Evolutionary conservation across 768 basidiomycete genomes (phyloP).

Genomic region (Lactifluus hygrophoroides): DNA sequence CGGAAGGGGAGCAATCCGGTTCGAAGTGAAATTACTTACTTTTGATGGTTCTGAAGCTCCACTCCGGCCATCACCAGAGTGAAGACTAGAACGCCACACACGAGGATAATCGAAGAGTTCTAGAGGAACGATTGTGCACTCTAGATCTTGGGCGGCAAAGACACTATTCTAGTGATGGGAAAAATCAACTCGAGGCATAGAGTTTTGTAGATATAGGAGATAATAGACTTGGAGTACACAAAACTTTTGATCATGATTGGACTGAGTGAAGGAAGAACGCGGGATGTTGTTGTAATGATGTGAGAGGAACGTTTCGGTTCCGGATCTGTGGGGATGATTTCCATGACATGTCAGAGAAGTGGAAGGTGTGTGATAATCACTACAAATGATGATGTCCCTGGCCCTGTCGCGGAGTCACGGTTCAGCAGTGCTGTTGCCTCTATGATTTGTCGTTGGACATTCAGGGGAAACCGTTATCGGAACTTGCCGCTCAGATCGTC

Average conservation of each 20-base stretch:
- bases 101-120: no score
- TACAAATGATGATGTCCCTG: no score
- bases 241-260: conserved; percentile 4
- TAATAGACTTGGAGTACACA: no score
- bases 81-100: no score
- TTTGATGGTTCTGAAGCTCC: background rate
- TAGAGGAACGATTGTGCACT: conserved; percentile 1
- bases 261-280: background rate
- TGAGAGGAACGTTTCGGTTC: conserved; percentile 1
- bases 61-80: background rate
- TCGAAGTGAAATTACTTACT: background rate
- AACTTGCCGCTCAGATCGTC: no score
- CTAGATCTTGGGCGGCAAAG: background rate
- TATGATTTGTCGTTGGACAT: no score
- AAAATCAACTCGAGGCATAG: background rate
- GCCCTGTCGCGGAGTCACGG: no score
- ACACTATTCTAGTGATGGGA: background rate
- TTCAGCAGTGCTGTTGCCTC: no score
- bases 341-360: background rate
- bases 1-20: background rate
- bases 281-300: background rate
- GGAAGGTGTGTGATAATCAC: background rate
- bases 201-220: no score
- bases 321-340: background rate
- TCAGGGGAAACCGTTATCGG: no score